Evolutionary conservation across 176 grass and related monocot species (phyloP).

Genomic region (Phyllostachys edulis): DNA sequence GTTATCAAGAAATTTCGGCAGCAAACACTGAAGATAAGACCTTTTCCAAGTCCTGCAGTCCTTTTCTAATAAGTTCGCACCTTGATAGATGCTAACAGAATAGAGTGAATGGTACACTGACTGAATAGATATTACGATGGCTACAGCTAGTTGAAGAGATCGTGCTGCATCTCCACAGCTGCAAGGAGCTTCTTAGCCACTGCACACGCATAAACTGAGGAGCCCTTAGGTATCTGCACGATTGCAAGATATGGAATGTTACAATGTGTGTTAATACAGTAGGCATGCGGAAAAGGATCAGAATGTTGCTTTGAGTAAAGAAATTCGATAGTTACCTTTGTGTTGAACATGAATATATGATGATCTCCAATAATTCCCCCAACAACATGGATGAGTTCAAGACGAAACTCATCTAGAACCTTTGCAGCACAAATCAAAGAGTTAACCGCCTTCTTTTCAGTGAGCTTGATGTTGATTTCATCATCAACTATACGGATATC

Average conservation of each 20-base stretch:
- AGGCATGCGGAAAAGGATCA: background rate
- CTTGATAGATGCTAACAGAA: too few relatives aligned
- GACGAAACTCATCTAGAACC: slow-evolving; percentile 59
- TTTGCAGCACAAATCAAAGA: slow-evolving; percentile 66
- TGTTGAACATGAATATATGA: slow-evolving; percentile 77
- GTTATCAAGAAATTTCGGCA: slow-evolving; percentile 17
- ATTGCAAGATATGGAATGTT: slow-evolving; percentile 21
- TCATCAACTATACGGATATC: slow-evolving; percentile 73
- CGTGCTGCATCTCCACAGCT: slow-evolving; percentile 51
- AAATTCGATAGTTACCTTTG: slow-evolving; percentile 50
- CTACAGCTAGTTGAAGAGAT: slow-evolving; percentile 15
- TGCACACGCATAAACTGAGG: slow-evolving; percentile 51
- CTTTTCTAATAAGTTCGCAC: slow-evolving; percentile 21
- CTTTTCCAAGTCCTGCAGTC: background rate
- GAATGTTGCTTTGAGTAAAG: slow-evolving; percentile 7
- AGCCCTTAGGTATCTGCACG: slow-evolving; percentile 59
- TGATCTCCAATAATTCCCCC: slow-evolving; percentile 70
- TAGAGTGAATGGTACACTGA: background rate
- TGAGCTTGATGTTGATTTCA: slow-evolving; percentile 76
- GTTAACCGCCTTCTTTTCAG: slow-evolving; percentile 57
- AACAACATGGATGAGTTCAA: slow-evolving; percentile 63
- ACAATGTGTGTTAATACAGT: background rate
- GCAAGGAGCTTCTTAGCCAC: slow-evolving; percentile 67
- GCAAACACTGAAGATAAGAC: background rate
- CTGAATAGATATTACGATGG: slow-evolving; percentile 6